Conservation (phyloP, 768 basidiomycete species). For the Amylocystis lapponica region DNA sequence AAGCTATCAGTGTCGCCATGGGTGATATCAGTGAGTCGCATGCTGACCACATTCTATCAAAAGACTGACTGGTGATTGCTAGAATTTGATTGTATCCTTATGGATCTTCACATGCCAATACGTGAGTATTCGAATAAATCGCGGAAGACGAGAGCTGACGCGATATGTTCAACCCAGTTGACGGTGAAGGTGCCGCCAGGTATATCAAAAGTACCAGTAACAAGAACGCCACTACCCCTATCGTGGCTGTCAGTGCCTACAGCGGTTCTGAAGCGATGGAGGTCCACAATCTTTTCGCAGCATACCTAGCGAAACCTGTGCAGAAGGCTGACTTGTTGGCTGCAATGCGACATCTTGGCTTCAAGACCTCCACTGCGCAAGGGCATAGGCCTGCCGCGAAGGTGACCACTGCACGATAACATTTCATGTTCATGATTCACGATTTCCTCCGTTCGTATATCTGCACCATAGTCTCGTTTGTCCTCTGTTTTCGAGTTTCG, state of each 20-base stretch:
- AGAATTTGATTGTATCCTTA: conserved; percentile 96
- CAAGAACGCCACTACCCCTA: conserved; percentile 90
- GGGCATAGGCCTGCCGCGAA: conserved; percentile 33
- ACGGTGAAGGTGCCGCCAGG: conserved; percentile 92
- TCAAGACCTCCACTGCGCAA: conserved; percentile 77
- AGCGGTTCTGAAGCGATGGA: conserved; percentile 63
- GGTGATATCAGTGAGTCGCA: conserved; percentile 86
- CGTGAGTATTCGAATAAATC: conserved; percentile 57
- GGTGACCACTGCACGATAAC: conserved; percentile 13
- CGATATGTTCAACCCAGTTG: conserved; percentile 53
- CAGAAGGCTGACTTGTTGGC: conserved; percentile 81
- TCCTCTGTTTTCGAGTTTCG: conserved; percentile 7
- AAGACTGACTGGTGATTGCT: conserved; percentile 20
- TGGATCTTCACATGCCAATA: conserved; percentile 94
- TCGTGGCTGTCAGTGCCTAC: conserved; percentile 88
- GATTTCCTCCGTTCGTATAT: conserved; percentile 4
- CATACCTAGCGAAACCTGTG: conserved; percentile 83
- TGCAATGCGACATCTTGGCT: conserved; percentile 81
- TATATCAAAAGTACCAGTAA: conserved; percentile 97
- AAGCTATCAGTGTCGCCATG: conserved; percentile 96
- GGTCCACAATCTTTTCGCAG: conserved; percentile 66
- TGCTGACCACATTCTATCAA: conserved; percentile 4
- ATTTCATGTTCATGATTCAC: conserved; percentile 13
- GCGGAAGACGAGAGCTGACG: too few relatives aligned
- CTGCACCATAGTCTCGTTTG: conserved; percentile 7